Base-by-base conservation (phyloP, 371 early-diverging fungal genomes). In the Mucor lusitanicus region DNA sequence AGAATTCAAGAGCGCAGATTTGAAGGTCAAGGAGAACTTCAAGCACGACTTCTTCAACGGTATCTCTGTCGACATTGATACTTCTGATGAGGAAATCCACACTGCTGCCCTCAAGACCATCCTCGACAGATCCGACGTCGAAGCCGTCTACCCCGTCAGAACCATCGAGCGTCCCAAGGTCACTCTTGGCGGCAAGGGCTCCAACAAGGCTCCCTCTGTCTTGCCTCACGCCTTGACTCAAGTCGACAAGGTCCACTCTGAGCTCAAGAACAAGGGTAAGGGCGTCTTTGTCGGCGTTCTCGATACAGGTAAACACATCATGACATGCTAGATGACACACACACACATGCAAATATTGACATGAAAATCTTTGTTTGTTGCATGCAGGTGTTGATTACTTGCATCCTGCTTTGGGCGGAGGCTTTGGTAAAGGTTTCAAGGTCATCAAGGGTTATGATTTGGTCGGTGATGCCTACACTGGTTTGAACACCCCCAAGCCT, bases 381-480 rank as follows among this genome's bases (percentile, higher is more conserved):
- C 9, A 27, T 35, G 27, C 25, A 69, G 88, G 92, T 54, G 68
- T 88, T 32, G 87, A 89, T 56, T 89, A 85, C 69, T 71, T 64
- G 58, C 94, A 92, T 63, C 91, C 92, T 33, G 91, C 91, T 13
- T 74, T 93, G 21, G 92, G 89, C 56, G 88, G 88, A 11, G 81
- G 91, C 53, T 88, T 88, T 68, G 90, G 90, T 23, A 62, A 71
- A 11, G 87, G 85, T 5, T 87, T 70, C 70, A 83, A 80, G 64
- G 85, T 90, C 55, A 69, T 68, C 28, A 71, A 70, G 33, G 91
- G 91, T 25, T 81, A 79, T 55, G 90, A 92, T 74, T 76, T 90
- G 44, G 85, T 85, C 21, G 86, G 88, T 56, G 83, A 87, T 58
- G 67, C 66, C 3, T 83, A 80, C 44, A 72, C 69, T 50, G 70